These are phyloP conservation scores for Rubus parviflorus DNA, from an alignment of 306 rosid species.

Conservation along the genomic window DNA sequence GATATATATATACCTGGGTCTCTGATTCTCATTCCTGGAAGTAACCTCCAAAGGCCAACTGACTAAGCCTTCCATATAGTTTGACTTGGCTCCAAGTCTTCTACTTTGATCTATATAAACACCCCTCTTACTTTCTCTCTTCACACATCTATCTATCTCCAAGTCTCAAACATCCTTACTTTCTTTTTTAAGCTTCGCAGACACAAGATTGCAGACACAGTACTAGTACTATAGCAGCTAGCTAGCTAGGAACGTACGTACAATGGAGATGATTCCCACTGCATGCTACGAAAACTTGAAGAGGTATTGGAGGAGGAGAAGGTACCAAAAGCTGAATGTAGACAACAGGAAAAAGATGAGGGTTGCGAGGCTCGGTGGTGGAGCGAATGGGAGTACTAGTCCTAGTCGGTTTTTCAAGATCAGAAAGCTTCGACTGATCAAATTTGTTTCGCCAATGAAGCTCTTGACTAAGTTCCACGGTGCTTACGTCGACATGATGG, in stretches of 20 bases:
- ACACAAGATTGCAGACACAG: background rate
- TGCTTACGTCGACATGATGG: slow-evolving; percentile 36
- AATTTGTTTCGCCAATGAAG: slow-evolving; percentile 24
- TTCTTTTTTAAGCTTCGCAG: background rate
- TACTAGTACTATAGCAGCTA: background rate
- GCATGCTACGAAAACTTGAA: slow-evolving; percentile 27
- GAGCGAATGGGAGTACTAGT: background rate
- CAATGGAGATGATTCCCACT: slow-evolving; percentile 31
- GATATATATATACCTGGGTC: background rate
- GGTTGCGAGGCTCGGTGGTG: slow-evolving; percentile 16
- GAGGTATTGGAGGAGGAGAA: slow-evolving; percentile 44
- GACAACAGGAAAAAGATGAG: slow-evolving; percentile 30
- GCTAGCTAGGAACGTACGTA: too few relatives aligned
- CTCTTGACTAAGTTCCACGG: slow-evolving; percentile 31
- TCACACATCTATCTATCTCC: background rate
- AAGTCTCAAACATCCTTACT: background rate
- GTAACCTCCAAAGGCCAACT: background rate
- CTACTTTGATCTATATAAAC: background rate
- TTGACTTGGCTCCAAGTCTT: background rate
- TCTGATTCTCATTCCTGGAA: background rate
- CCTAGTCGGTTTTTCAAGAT: slow-evolving; percentile 15
- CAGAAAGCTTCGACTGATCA: slow-evolving; percentile 14
- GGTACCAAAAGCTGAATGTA: slow-evolving; percentile 32
- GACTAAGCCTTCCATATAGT: background rate
- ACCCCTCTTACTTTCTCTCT: background rate